A percentile compares a stretch with the other conserved stretches of the same genome.
Evolutionary conservation across 306 rosid genomes (phyloP).

Genomic region (Prunus davidiana): DNA sequence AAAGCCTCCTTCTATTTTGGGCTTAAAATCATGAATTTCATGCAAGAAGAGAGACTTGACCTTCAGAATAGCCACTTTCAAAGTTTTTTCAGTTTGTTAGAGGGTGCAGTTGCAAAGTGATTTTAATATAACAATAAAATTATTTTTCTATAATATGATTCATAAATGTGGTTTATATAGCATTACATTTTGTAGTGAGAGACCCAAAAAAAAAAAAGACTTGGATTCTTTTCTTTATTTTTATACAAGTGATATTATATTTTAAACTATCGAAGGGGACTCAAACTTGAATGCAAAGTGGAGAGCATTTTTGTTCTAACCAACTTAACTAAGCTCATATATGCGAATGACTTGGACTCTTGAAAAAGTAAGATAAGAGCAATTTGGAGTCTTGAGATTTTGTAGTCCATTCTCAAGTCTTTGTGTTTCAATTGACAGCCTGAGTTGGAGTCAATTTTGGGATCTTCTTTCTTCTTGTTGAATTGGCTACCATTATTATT

Average conservation of each 20-base stretch:
- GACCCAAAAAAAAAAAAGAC: background rate
- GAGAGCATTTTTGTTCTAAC: too few species aligned
- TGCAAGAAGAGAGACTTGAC: background rate
- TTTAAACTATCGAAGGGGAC: too few species aligned
- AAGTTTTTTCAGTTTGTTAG: too few species aligned
- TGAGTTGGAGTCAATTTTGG: background rate
- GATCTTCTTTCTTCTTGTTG: background rate
- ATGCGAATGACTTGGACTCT: too few species aligned
- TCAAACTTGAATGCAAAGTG: too few species aligned
- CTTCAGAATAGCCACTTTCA: too few species aligned
- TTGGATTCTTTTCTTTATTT: background rate
- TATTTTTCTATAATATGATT: background rate
- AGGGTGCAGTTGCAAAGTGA: too few species aligned
- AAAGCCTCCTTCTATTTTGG: background rate
- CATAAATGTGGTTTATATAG: background rate
- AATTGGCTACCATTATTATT: background rate
- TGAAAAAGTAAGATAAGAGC: too few species aligned
- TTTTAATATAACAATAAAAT: too few species aligned
- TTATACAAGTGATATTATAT: too few species aligned
- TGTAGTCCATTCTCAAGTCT: background rate
- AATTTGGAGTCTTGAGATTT: background rate
- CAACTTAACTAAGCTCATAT: too few species aligned
- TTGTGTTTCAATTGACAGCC: background rate
- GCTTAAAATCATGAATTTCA: background rate
- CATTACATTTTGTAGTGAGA: background rate